Evolutionary conservation across 495 filamentous ascomycete genomes (phyloP).

Genomic region (Monascus purpureus): DNA sequence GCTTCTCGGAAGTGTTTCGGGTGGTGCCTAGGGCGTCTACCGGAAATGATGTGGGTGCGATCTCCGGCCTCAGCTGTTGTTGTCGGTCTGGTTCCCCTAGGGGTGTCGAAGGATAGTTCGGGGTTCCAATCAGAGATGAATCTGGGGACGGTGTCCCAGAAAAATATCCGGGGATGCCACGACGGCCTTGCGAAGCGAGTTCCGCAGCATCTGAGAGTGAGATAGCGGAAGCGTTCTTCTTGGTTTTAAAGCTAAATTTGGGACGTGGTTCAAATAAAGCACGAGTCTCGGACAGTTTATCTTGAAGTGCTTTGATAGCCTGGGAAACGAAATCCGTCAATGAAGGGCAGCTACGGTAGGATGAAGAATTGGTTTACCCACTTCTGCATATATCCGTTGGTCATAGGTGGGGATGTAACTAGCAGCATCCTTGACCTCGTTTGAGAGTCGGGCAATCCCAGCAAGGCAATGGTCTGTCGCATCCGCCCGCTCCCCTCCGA

Average conservation of each 20-base stretch:
- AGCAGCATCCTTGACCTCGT: constrained; percentile 53
- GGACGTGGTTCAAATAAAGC: constrained; percentile 44
- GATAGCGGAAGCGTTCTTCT: constrained; percentile 42
- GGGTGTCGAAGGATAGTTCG: constrained; percentile 37
- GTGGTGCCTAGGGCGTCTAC: constrained; percentile 6
- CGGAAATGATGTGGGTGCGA: constrained; percentile 25
- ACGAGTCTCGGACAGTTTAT: constrained; percentile 47
- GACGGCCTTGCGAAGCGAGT: constrained; percentile 33
- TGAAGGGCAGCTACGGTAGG: background rate
- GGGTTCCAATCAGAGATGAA: constrained; percentile 38
- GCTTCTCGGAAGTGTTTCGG: constrained; percentile 9
- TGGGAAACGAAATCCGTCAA: constrained; percentile 13
- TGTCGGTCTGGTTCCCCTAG: constrained; percentile 30
- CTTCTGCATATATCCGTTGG: constrained; percentile 59
- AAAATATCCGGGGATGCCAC: constrained; percentile 25
- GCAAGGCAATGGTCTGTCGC: constrained; percentile 55
- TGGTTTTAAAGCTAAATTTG: constrained; percentile 63
- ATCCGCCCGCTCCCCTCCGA: constrained; percentile 45
- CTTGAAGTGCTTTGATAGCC: constrained; percentile 55
- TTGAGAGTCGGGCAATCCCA: constrained; percentile 50
- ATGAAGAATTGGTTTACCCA: constrained; percentile 13
- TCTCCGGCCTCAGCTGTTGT: constrained; percentile 18
- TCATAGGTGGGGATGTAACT: constrained; percentile 63
- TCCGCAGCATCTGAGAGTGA: constrained; percentile 42
- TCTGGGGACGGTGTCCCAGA: constrained; percentile 31